phyloP scores from a whole-genome alignment of 208 protist species.

The Phytomonas serpens region DNA sequence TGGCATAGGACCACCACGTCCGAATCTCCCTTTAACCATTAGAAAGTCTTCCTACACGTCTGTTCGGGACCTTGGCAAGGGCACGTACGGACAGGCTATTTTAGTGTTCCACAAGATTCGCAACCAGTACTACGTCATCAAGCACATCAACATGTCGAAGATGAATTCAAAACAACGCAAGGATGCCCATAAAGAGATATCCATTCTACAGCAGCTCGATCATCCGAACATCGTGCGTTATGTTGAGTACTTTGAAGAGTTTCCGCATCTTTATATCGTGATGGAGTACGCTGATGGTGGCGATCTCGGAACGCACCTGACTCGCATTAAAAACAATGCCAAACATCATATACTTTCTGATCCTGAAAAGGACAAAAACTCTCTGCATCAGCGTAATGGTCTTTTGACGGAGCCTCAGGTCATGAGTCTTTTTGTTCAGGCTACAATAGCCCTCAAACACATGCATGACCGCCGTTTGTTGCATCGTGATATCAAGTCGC shows the following conservation, averaged over 20 bases:
- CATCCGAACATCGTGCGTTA: slow-evolving; percentile 88
- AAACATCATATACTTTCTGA: neutral
- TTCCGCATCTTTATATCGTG: slow-evolving; percentile 80
- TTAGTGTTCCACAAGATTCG: slow-evolving; percentile 58
- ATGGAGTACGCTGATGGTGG: slow-evolving; percentile 90
- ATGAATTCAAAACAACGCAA: slow-evolving; percentile 65
- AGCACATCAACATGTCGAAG: slow-evolving; percentile 74
- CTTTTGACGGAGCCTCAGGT: slow-evolving; percentile 62
- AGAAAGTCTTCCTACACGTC: slow-evolving; percentile 52
- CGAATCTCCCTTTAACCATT: slow-evolving; percentile 63
- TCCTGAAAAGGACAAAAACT: neutral
- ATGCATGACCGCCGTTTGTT: slow-evolving; percentile 87
- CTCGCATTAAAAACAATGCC: slow-evolving; percentile 9
- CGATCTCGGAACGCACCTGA: slow-evolving; percentile 66
- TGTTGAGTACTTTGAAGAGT: slow-evolving; percentile 74
- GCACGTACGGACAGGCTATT: slow-evolving; percentile 77
- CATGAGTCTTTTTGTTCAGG: slow-evolving; percentile 78
- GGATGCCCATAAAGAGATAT: slow-evolving; percentile 79
- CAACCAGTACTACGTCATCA: slow-evolving; percentile 66
- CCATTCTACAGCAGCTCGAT: slow-evolving; percentile 69
- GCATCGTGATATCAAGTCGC: slow-evolving; percentile 90
- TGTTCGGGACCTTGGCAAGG: slow-evolving; percentile 75
- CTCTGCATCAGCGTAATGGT: slow-evolving; percentile 4
- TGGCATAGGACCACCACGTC: slow-evolving; percentile 66
- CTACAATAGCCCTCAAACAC: slow-evolving; percentile 79